Percentiles rank a stretch among this genome's conserved stretches.
These are phyloP conservation scores for Kluyveromyces aestuarii DNA, from an alignment of 805 yeast genomes.

Conservation along the genomic window DNA sequence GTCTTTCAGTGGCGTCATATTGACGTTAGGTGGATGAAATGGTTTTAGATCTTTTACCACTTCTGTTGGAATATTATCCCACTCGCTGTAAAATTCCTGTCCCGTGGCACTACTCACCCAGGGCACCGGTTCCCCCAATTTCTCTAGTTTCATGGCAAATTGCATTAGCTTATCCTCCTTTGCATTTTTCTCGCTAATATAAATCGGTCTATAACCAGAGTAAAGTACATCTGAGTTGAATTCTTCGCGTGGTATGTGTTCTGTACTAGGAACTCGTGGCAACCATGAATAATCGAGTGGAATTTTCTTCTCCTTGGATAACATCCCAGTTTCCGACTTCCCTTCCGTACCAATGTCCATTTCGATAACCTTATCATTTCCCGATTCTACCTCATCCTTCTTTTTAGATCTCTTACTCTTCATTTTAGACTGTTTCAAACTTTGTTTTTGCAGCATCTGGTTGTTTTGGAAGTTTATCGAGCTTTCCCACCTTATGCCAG, in stretches of 20 bases:
- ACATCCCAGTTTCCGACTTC: background rate
- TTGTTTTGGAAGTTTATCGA: conserved; percentile 3
- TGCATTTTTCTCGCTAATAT: conserved; percentile 10
- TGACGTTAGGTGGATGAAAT: conserved; percentile 24
- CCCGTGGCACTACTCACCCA: conserved; percentile 32
- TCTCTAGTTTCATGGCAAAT: conserved; percentile 24
- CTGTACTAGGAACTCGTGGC: conserved; percentile 24
- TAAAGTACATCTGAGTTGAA: conserved; percentile 18
- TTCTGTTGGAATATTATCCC: conserved; percentile 28
- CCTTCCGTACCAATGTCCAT: background rate
- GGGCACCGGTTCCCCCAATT: conserved; percentile 20
- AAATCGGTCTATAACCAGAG: conserved; percentile 26
- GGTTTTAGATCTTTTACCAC: conserved; percentile 26
- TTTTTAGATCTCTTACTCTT: background rate
- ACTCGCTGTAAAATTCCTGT: conserved; percentile 26
- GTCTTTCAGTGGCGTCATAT: background rate
- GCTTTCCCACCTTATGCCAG: background rate
- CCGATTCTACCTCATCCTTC: background rate
- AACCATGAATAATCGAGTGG: conserved; percentile 19
- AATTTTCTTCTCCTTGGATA: background rate
- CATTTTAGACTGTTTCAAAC: conserved; percentile 1
- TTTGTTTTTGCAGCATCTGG: conserved; percentile 1
- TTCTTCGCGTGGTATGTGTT: conserved; percentile 16
- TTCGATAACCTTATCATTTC: background rate
- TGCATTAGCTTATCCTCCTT: conserved; percentile 18